Percentiles rank a stretch among this genome's conserved stretches.
phyloP scores from a whole-genome alignment of 139 green algal genomes.

The Picochlorum costavermella region DNA sequence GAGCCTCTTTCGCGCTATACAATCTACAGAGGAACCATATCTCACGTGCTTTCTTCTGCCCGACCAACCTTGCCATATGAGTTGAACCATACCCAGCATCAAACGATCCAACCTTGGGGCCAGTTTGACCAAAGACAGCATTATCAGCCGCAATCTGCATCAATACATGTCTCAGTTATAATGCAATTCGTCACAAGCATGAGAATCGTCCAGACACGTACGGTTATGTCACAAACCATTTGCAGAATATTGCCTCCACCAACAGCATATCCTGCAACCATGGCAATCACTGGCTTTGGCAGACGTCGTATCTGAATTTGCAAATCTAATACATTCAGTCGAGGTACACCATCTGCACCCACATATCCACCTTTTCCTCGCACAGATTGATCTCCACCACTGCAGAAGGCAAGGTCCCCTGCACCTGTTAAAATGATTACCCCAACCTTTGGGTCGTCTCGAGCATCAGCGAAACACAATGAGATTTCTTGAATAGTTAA shows the following conservation, averaged over 20 bases:
- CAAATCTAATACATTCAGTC: constrained; percentile 95
- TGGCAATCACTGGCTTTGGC: constrained; percentile 90
- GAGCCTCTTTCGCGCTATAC: constrained; percentile 83
- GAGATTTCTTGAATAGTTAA: constrained; percentile 86
- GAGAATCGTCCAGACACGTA: constrained; percentile 15
- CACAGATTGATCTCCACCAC: constrained; percentile 88
- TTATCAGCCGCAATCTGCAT: constrained; percentile 92
- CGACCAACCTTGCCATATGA: constrained; percentile 84
- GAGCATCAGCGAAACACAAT: constrained; percentile 75
- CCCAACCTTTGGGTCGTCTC: constrained; percentile 80
- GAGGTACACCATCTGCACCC: constrained; percentile 65
- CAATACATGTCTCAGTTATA: too few species aligned
- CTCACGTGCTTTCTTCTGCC: constrained; percentile 92
- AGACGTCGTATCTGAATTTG: constrained; percentile 87
- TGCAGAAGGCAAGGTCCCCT: constrained; percentile 87
- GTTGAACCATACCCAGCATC: constrained; percentile 93
- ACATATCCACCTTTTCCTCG: constrained; percentile 90
- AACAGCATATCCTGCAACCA: constrained; percentile 95
- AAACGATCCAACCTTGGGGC: constrained; percentile 93
- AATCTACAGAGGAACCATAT: constrained; percentile 95
- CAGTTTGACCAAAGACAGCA: constrained; percentile 95
- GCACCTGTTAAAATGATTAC: constrained; percentile 88
- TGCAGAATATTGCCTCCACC: constrained; percentile 96
- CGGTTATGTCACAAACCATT: constrained; percentile 97
- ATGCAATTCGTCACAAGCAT: background rate